A percentile compares a stretch with the other conserved stretches of the same genome.
These are phyloP conservation scores for Leccinum huronense DNA, from an alignment of 1,284 basidiomycete species.

Conservation along the genomic window DNA sequence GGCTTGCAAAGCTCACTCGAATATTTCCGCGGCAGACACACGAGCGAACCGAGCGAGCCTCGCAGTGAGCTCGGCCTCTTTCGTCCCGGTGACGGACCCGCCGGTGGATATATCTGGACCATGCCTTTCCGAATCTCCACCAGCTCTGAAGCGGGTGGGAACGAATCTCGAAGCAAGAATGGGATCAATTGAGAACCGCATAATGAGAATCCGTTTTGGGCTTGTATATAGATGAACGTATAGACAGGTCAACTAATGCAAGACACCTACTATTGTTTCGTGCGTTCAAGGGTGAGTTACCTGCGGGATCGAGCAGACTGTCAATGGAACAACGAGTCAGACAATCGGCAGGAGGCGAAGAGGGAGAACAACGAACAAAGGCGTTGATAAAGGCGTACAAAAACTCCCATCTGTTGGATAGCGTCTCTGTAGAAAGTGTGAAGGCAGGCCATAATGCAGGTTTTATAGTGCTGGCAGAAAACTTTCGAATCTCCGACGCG, in stretches of 20 bases:
- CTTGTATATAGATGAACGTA: constrained; percentile 20
- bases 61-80: constrained; percentile 25
- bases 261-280: constrained; percentile 20
- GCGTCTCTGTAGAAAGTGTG: constrained; percentile 18
- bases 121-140: constrained; percentile 24
- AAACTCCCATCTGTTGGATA: constrained; percentile 38
- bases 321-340: constrained; percentile 12
- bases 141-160: constrained; percentile 25
- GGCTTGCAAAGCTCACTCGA: constrained; percentile 20
- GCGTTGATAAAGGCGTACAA: constrained; percentile 32
- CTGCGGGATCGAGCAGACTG: constrained; percentile 30
- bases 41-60: constrained; percentile 29
- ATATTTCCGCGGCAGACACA: constrained; percentile 25
- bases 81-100: constrained; percentile 15
- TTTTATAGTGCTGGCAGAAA: constrained; percentile 26
- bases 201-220: constrained; percentile 16
- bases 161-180: constrained; percentile 26
- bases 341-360: background rate
- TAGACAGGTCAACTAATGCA: background rate
- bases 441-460: background rate
- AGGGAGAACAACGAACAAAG: constrained; percentile 26
- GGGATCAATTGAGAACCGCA: constrained; percentile 25
- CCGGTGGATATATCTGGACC: constrained; percentile 31
- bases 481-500: constrained; percentile 32
- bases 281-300: constrained; percentile 35